Evolutionary conservation across 179 eudicot genomes (phyloP), one percentile per base, ranked within the genome.

Genomic region (Camellia oleifera): DNA sequence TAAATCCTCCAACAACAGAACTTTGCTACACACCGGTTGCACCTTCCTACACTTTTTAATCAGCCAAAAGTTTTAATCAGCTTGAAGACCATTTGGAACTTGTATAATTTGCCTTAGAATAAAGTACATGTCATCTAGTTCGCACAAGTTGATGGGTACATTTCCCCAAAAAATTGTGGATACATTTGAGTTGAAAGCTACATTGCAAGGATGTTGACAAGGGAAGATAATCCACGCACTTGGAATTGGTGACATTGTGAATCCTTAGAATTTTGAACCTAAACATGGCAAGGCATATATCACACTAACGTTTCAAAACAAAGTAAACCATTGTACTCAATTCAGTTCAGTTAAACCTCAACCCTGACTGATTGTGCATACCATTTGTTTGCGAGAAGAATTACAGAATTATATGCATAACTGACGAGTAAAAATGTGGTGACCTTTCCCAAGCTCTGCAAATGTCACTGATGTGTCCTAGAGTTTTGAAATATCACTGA

Each of bases 401-500:
- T 72, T 72, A 72, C 75, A 18, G 18, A 14, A 72, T n/a, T 52
- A 3, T 72, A 8, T 72, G 44, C 44, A 53, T 52, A 23, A 32
- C 10, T 52, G n/a, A 71, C 32, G 9, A 8, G 75, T n/a, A 40
- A 52, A 72, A 10, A 70, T 17, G 32, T 70, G 10, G 23, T 46
- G 48, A 70, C 10, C 57, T 63, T n/a, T n/a, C n/a, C 74, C 23
- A 1, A 48, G 56, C n/a, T 7, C 5, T 48, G 52, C 5, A 48
- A 48, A 18, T 71, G 32, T 70, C 5, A n/a, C 58, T 18, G 58
- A 75, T 61, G 69, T 75, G 53, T 52, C 75, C 42, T 7, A 70
- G 44, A 5, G 61, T 72, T 53, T 72, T 23, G 13, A 72, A 40
- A 20, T 15, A 15, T 17, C 45, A 1, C 7, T 26, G 15, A 32